Base-by-base conservation (phyloP, 805 yeast genomes). In the Starmerella apicola region DNA sequence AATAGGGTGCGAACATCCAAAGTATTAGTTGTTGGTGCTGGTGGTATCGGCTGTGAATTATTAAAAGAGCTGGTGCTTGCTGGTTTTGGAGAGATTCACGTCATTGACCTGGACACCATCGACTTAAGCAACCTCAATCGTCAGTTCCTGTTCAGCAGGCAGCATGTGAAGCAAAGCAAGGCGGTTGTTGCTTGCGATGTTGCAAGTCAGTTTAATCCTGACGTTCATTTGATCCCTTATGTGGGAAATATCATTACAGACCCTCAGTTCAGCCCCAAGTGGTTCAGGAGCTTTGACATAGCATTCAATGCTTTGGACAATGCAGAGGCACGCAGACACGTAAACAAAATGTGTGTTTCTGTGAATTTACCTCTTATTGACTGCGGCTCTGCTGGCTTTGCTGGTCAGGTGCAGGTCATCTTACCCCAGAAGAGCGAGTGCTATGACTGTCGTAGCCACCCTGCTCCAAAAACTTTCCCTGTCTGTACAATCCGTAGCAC, bases 1-100 rank as follows among this genome's bases (percentile, higher is more conserved):
- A 19, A 32, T 4, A 19, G 34, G 3, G 41, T 52, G 15, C 50
- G 47, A 4, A 27, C 38, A 1, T 34, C 53, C 9, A 45, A 44
- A 18, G 83, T 86, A 1, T 86, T 91, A 61, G 68, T 91, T 48
- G 98, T 91, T 27, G 99, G 99, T 27, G 86, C 96, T 1, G 99
- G 99, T 58, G 99, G 98, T n/a, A 91, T 91, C 66, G 99, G 99
- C 27, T 91, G 98, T 66, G 99, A 91, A 65, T 86, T 91, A 85
- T 67, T 91, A 56, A 91, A 91, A 62, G 91, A 85, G 55, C 86
- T 97, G 94, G 95, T 96, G 4, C 70, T 91, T 70, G 72, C 86
- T 72, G 98, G 98, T 27, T 50, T 53, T 13, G 51, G 53, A 31
- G 54, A 51, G 38, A 45, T 53, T 24, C 56, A 53, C 35, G 30